Percentiles rank a stretch among this genome's conserved stretches.
Conservation (phyloP, 2,329 filamentous ascomycete genomes). For the Aspergillus calidoustus region DNA sequence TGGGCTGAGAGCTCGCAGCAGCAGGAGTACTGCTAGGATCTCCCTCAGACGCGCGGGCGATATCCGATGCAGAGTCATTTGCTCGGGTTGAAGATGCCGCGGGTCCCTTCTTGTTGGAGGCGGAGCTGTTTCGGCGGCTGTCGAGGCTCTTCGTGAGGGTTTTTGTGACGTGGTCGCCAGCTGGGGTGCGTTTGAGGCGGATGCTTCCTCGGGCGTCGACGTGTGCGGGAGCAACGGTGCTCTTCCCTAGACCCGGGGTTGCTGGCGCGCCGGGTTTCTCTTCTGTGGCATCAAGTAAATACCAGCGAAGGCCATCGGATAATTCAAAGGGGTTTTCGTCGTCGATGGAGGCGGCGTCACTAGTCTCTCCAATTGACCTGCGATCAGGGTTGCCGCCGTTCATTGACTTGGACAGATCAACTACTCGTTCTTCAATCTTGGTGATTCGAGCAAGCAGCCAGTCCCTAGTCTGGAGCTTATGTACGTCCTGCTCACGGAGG, state of each 20-base stretch:
- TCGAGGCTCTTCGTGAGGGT: conserved; percentile 86
- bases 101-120: conserved; percentile 76
- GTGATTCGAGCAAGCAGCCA: conserved; percentile 96
- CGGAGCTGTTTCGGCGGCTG: conserved; percentile 85
- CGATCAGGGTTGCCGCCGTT: conserved; percentile 59
- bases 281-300: conserved; percentile 89
- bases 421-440: conserved; percentile 88
- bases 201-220: conserved; percentile 80
- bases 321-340: conserved; percentile 98
- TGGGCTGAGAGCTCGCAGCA: conserved; percentile 31
- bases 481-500: conserved; percentile 86
- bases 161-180: conserved; percentile 74
- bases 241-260: conserved; percentile 90
- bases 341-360: conserved; percentile 66
- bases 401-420: conserved; percentile 84
- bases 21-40: conserved; percentile 28
- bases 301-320: conserved; percentile 94
- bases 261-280: conserved; percentile 89
- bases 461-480: conserved; percentile 81
- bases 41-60: conserved; percentile 40
- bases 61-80: conserved; percentile 42
- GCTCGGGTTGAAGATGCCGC: conserved; percentile 36
- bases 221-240: conserved; percentile 84
- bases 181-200: conserved; percentile 55
- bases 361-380: conserved; percentile 53